phyloP scores from a whole-genome alignment of 441 rosid genomes.

The Monsonia emarginata region DNA sequence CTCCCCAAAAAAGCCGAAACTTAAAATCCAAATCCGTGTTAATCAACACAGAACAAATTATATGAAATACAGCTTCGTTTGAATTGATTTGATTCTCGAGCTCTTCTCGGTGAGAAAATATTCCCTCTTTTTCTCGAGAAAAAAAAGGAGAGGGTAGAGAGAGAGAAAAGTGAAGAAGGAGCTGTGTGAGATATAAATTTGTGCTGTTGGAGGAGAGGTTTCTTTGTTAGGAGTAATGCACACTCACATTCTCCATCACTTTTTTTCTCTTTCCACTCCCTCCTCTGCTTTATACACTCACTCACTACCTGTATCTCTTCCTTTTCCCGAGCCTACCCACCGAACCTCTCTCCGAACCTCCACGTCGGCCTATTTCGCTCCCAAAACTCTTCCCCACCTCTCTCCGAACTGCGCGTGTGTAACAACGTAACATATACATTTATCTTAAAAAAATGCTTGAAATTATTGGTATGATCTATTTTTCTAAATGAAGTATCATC shows the following conservation, averaged over 20 bases:
- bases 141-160: conserved; percentile 8
- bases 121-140: too few species aligned
- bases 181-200: background rate
- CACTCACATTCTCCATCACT: conserved; percentile 34
- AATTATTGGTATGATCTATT: too few species aligned
- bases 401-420: background rate
- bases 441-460: background rate
- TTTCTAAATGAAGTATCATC: too few species aligned
- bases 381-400: background rate
- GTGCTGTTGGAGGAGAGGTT: conserved; percentile 11
- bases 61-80: too few species aligned
- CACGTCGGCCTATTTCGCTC: background rate
- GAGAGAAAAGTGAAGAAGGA: background rate
- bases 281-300: background rate
- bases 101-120: too few species aligned
- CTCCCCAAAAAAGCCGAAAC: background rate
- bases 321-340: background rate
- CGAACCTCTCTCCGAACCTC: background rate
- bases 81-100: background rate
- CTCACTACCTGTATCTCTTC: background rate
- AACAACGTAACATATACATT: background rate
- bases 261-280: conserved; percentile 15
- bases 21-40: too few species aligned
- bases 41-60: too few species aligned
- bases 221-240: conserved; percentile 16